Percentiles rank a stretch among this genome's conserved stretches.
phyloP scores from a whole-genome alignment of 768 basidiomycete genomes.

The Phaeotremella fagi region DNA sequence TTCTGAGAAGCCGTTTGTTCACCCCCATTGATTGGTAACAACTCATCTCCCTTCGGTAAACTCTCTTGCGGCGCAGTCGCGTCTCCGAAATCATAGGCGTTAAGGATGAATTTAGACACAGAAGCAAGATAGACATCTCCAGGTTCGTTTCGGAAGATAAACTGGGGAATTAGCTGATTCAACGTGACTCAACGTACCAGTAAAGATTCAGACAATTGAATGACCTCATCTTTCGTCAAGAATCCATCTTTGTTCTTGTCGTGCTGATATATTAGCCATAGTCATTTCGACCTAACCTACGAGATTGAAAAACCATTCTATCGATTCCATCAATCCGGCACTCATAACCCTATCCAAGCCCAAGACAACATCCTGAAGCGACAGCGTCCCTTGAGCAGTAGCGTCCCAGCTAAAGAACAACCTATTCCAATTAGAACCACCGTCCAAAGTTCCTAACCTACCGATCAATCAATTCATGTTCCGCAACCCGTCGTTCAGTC shows the following conservation, averaged over 20 bases:
- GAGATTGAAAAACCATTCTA: conserved; percentile 96
- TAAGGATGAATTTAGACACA: conserved; percentile 94
- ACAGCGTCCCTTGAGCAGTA: conserved; percentile 71
- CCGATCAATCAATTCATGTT: conserved; percentile 91
- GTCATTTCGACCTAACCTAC: too few species aligned
- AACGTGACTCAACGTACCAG: conserved; percentile 54
- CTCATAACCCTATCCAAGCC: conserved; percentile 90
- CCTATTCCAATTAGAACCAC: conserved; percentile 8
- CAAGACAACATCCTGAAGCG: conserved; percentile 74
- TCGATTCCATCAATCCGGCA: conserved; percentile 96
- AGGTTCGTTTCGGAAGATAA: conserved; percentile 94
- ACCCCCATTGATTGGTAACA: conserved; percentile 36
- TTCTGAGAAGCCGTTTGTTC: conserved; percentile 43
- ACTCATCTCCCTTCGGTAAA: conserved; percentile 13
- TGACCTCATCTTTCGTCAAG: conserved; percentile 91
- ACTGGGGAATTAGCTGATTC: conserved; percentile 54
- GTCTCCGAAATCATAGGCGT: conserved; percentile 96
- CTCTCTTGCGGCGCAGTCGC: conserved; percentile 52
- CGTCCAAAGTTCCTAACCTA: conserved; percentile 10
- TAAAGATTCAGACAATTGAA: conserved; percentile 90
- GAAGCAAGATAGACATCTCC: conserved; percentile 96
- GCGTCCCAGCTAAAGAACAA: conserved; percentile 94
- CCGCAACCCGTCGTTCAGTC: conserved; percentile 80
- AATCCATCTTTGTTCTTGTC: conserved; percentile 88
- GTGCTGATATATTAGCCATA: too few species aligned